Evolutionary conservation across 257 asterid species (phyloP), one percentile per base, ranked within the genome.

Genomic region (Haberlea rhodopensis): DNA sequence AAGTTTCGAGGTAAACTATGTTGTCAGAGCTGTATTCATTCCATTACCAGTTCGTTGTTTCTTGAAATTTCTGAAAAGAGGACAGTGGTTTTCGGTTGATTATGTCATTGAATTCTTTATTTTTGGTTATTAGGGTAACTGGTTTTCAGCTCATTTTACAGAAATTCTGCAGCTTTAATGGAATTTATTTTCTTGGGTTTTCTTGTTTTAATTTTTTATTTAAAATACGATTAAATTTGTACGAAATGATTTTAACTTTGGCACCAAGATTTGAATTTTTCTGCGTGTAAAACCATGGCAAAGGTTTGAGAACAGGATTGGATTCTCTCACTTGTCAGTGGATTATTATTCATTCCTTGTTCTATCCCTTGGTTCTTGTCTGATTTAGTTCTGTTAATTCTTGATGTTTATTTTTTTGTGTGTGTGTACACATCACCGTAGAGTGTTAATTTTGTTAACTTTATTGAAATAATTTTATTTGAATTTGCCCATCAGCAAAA

Each of bases 1-100:
- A 66, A 57, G 73, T 78, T 78, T 78, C 80, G 67, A 74, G 82
- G 82, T 78, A 24, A n/a, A 31, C 34, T 23, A 22, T 29, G 10
- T 58, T 20, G 10, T 20, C 63, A 58, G 32, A 29, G 0, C 4
- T 40, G 32, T 19, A 29, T 16, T 58, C 2, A n/a, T 8, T 32
- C 27, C 0, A 16, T 10, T 28, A 1, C 24, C 62, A 25, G 23
- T 57, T 28, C 27, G n/a, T 15, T 6, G 3, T 1, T 2, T 26
- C 32, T 57, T 56, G n/a, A n/a, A 27, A 16, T 4, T 10, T 26
- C 45, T 3, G 8, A 25, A 7, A 40, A 2, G 56, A 63, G 29
- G 48, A 48, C 9, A 61, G n/a, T n/a, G 25, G 37, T 60, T 8
- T 27, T 29, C n/a, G n/a, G n/a, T n/a, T n/a, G n/a, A n/a, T 29